phyloP scores from a whole-genome alignment of 495 filamentous ascomycete species.

The Talaromyces liani region DNA sequence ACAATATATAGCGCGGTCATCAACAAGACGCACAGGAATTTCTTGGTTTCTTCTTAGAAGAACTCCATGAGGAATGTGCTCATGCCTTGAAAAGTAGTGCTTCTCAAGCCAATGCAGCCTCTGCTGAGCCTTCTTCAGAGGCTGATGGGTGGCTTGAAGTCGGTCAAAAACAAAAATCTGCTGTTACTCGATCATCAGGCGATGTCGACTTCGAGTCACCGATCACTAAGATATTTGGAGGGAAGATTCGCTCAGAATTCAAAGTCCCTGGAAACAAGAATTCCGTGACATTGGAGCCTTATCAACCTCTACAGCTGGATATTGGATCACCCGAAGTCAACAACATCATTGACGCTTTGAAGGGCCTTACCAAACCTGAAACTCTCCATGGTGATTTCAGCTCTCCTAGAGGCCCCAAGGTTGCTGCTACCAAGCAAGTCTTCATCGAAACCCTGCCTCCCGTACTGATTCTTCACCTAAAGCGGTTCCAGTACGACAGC shows the following conservation, averaged over 20 bases:
- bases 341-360: conserved; percentile 88
- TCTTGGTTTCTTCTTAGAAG: conserved; percentile 85
- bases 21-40: conserved; percentile 99
- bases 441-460: conserved; percentile 91
- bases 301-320: conserved; percentile 90
- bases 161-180: conserved; percentile 80
- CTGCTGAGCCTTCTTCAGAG: conserved; percentile 18
- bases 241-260: conserved; percentile 83
- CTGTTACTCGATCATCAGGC: conserved; percentile 83
- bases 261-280: conserved; percentile 79
- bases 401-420: conserved; percentile 67
- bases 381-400: conserved; percentile 82
- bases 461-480: conserved; percentile 89
- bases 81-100: conserved; percentile 57
- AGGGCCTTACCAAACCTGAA: conserved; percentile 74
- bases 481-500: conserved; percentile 93
- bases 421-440: conserved; percentile 81
- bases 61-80: conserved; percentile 86
- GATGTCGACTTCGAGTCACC: conserved; percentile 65
- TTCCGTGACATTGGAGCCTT: conserved; percentile 87
- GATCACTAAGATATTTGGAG: conserved; percentile 90
- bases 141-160: conserved; percentile 83
- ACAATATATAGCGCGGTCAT: conserved; percentile 62
- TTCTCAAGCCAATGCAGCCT: conserved; percentile 30
- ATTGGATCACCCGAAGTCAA: conserved; percentile 78